A percentile compares a stretch with the other conserved stretches of the same genome.
phyloP scores from a whole-genome alignment of 2,329 filamentous ascomycete species.

The Diaporthe citrichinensis region DNA sequence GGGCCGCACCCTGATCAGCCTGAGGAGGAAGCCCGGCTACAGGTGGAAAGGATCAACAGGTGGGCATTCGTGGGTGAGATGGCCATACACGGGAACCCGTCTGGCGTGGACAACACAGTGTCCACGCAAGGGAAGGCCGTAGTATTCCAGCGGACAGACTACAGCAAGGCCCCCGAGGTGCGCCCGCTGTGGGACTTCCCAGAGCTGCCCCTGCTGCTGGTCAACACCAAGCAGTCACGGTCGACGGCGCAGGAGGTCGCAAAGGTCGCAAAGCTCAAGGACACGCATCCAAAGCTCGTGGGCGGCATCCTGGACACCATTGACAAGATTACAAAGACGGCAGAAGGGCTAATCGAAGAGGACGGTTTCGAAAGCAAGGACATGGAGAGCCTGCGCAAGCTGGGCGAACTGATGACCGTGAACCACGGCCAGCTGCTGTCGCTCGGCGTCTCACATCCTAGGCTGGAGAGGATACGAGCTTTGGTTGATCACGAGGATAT shows the following conservation, averaged over 20 bases:
- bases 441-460: constrained; percentile 93
- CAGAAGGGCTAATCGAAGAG: constrained; percentile 67
- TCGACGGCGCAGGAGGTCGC: constrained; percentile 88
- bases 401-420: constrained; percentile 91
- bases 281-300: constrained; percentile 81
- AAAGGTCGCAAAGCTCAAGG: constrained; percentile 83
- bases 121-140: constrained; percentile 94
- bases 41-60: constrained; percentile 94
- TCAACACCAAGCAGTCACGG: constrained; percentile 90
- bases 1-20: constrained; percentile 95
- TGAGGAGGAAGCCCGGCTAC: constrained; percentile 85
- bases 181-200: constrained; percentile 88
- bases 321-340: constrained; percentile 76
- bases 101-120: constrained; percentile 97
- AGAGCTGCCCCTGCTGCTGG: constrained; percentile 88
- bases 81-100: constrained; percentile 97
- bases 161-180: constrained; percentile 82
- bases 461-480: constrained; percentile 91
- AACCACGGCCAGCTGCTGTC: constrained; percentile 95
- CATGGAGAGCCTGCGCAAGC: constrained; percentile 74
- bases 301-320: constrained; percentile 88
- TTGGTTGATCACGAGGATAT: constrained; percentile 90
- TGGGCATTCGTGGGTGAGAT: constrained; percentile 99
- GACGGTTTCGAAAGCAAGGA: constrained; percentile 77
- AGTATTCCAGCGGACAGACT: constrained; percentile 86